Percentiles rank a stretch among this genome's conserved stretches.
phyloP scores from a whole-genome alignment of 2,329 filamentous ascomycete species.

The Venturia carpophila region DNA sequence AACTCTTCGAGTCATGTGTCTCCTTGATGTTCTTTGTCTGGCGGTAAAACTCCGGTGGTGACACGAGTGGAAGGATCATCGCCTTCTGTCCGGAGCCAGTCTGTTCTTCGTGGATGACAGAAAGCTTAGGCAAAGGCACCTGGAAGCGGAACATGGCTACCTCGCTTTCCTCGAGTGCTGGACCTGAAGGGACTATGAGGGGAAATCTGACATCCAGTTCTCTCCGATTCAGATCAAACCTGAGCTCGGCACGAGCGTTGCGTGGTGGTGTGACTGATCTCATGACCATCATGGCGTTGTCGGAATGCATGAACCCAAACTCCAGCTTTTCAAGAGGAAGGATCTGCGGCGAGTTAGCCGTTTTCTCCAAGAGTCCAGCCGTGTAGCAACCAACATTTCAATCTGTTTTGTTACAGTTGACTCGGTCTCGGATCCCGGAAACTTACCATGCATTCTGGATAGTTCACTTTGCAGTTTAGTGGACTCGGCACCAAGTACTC shows the following conservation, averaged over 20 bases:
- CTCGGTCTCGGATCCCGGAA: not conserved
- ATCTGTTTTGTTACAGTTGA: not conserved
- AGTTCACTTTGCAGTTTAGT: not conserved
- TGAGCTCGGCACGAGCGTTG: constrained; percentile 3
- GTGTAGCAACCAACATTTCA: not conserved
- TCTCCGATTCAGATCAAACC: constrained; percentile 9
- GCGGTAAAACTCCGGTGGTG: constrained; percentile 18
- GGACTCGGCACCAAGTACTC: not conserved
- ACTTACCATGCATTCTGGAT: constrained; percentile 10
- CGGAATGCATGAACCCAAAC: constrained; percentile 14
- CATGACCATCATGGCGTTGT: constrained; percentile 16
- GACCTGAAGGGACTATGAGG: not conserved
- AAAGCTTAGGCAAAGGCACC: constrained; percentile 8
- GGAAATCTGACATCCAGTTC: constrained; percentile 14
- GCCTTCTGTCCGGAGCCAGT: not conserved
- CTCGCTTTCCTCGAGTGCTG: not conserved
- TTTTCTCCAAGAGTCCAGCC: not conserved
- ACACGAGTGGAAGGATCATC: constrained; percentile 14
- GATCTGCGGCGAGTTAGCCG: not conserved
- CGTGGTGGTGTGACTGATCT: not conserved
- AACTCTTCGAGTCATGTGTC: constrained; percentile 12
- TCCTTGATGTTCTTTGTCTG: constrained; percentile 16
- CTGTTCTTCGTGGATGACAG: not conserved
- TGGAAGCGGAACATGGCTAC: constrained; percentile 11
- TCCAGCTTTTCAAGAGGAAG: not conserved